Evolutionary conservation across 2,329 filamentous ascomycete genomes (phyloP), one percentile per base, ranked within the genome.

Genomic region (Sporothrix schenckii): DNA sequence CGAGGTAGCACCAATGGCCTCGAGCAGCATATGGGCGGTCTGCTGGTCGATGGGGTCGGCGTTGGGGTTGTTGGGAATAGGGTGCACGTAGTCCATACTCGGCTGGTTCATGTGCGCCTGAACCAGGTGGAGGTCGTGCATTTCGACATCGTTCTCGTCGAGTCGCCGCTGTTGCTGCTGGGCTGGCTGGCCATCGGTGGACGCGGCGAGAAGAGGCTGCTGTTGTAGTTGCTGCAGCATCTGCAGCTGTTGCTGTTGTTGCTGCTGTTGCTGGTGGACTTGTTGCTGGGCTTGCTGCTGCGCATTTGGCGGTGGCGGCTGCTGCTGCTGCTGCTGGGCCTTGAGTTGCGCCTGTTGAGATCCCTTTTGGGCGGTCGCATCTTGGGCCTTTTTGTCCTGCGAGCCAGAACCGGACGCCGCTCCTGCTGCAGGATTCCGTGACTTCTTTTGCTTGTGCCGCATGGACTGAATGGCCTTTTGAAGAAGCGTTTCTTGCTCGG

Each of bases 401-500:
- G 54, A 34, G 16, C 27, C 54, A 10, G 56, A 39, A 1, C 30
- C 56, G 6, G 21, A 41, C 10, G 60, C 16, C 27, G 34, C n/a
- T 30, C 24, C 53, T 14, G 19, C 39, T 39, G 68, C 63, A 56
- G 66, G 49, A 54, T 69, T 52, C 50, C 27, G 49, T 10, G 49
- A 30, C 53, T 71, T 71, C 49, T 69, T 69, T 24, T 70, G 65
- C 63, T 72, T 72, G 41, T 69, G 70, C 19, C 67, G 61, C 61
- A 69, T 65, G 2, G 61, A 39, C 70, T 71, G 67, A 19, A 71
- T 71, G 27, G 67, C 49, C 54, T 54, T 58, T 27, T 58, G 61
- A 10, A 71, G n/a, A 1, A 67, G 44, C 10, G 53, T 30, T 21
- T 68, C 39, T 24, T 69, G 34, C 10, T 72, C 70, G 2, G 56